Evolutionary conservation across 441 rosid genomes (phyloP).

Genomic region (Biscutella laevigata): DNA sequence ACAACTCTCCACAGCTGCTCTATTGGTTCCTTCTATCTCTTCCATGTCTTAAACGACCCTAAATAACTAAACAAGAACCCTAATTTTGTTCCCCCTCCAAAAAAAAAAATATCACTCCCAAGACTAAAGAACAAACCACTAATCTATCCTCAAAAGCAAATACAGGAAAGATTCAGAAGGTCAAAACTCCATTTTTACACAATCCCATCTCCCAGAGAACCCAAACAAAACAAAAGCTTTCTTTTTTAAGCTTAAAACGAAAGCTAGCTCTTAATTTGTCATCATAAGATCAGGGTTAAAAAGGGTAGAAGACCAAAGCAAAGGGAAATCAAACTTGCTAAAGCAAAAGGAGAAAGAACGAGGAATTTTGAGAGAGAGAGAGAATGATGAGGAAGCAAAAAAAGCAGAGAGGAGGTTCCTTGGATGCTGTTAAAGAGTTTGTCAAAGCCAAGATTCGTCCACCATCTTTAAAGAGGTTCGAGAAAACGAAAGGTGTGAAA

Average conservation of each 20-base stretch:
- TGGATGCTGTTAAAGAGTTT: conserved; percentile 29
- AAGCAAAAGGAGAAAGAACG: too few species aligned
- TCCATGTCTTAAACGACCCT: conserved; percentile 44
- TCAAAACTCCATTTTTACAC: conserved; percentile 30
- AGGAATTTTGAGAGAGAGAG: background rate
- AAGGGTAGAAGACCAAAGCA: background rate
- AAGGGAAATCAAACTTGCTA: too few species aligned
- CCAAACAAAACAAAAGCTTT: background rate
- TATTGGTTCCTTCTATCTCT: conserved; percentile 79
- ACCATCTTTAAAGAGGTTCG: conserved; percentile 29
- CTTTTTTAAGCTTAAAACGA: background rate
- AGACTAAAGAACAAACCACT: conserved; percentile 17
- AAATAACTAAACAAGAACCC: conserved; percentile 17
- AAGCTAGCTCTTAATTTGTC: conserved; percentile 6
- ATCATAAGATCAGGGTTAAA: conserved; percentile 1
- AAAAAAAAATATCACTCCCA: background rate
- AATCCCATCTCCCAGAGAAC: conserved; percentile 5
- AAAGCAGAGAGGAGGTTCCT: conserved; percentile 23
- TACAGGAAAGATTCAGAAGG: conserved; percentile 23
- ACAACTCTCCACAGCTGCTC: conserved; percentile 46
- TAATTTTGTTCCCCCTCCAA: conserved; percentile 3
- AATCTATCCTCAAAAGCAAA: conserved; percentile 19
- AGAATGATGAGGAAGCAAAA: conserved; percentile 11
- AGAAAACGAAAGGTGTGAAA: conserved; percentile 57
- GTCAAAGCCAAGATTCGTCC: conserved; percentile 59